These are phyloP conservation scores for Trametes hirsuta DNA, from an alignment of 1,284 basidiomycete species.

Conservation along the genomic window DNA sequence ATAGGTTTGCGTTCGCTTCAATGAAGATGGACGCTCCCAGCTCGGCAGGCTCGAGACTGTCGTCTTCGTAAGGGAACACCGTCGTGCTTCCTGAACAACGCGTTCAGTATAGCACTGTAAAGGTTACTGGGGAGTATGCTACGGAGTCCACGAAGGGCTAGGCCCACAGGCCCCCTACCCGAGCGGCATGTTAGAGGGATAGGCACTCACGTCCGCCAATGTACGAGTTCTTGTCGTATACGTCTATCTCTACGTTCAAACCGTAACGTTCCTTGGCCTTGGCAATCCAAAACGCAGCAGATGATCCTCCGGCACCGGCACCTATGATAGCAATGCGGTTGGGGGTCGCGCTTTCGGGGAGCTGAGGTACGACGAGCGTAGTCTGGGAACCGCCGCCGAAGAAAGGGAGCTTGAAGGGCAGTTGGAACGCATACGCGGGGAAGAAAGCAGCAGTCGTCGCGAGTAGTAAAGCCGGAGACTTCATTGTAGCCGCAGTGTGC, in stretches of 20 bases:
- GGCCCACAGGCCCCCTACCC: too few relatives aligned
- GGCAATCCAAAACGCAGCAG: conserved; percentile 86
- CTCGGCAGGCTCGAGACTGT: conserved; percentile 66
- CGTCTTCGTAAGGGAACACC: conserved; percentile 78
- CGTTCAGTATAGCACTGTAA: background rate
- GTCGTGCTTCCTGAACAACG: conserved; percentile 65
- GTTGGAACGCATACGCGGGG: conserved; percentile 24
- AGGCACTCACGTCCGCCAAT: conserved; percentile 80
- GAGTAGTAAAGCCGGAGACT: conserved; percentile 12
- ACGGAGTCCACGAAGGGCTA: too few relatives aligned
- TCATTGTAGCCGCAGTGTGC: conserved; percentile 6
- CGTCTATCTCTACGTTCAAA: conserved; percentile 74
- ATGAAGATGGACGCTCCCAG: conserved; percentile 93
- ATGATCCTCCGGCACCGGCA: conserved; percentile 84
- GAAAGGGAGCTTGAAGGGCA: conserved; percentile 28
- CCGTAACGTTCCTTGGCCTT: conserved; percentile 73
- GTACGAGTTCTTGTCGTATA: conserved; percentile 78
- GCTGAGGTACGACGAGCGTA: conserved; percentile 7
- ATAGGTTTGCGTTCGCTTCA: conserved; percentile 78
- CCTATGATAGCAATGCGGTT: conserved; percentile 78
- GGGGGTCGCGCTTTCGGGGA: conserved; percentile 10
- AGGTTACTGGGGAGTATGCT: too few relatives aligned
- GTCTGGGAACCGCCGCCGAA: conserved; percentile 18
- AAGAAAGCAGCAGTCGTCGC: conserved; percentile 14
- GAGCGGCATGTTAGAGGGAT: background rate